phyloP scores from a whole-genome alignment of 164 flowering plant genomes.

The Aristolochia californica region DNA sequence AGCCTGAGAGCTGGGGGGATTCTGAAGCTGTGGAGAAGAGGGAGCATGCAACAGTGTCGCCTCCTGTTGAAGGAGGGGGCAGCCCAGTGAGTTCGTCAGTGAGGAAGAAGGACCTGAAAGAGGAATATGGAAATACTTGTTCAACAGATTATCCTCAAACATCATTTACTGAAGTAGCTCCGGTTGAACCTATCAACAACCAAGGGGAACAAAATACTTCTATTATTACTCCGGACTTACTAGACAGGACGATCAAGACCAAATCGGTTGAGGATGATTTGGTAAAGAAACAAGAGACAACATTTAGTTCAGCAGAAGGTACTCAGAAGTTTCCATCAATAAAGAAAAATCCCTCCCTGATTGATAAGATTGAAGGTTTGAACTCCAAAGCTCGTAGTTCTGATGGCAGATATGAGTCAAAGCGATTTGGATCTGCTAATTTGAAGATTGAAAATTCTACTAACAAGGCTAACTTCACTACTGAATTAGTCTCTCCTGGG shows the following conservation, averaged over 20 bases:
- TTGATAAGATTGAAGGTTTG: slow-evolving; percentile 71
- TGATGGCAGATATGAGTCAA: slow-evolving; percentile 37
- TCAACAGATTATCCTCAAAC: slow-evolving; percentile 16
- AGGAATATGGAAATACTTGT: slow-evolving; percentile 20
- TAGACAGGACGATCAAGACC: slow-evolving; percentile 17
- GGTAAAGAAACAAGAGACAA: slow-evolving; percentile 21
- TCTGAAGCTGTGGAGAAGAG: slow-evolving; percentile 34
- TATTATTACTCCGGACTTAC: slow-evolving; percentile 14
- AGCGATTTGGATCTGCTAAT: slow-evolving; percentile 16
- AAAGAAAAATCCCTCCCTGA: slow-evolving; percentile 40
- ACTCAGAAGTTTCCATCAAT: slow-evolving; percentile 14
- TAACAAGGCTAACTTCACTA: slow-evolving; percentile 9
- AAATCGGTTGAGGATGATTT: slow-evolving; percentile 22
- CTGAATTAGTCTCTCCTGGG: slow-evolving; percentile 19
- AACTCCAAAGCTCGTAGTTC: slow-evolving; percentile 63
- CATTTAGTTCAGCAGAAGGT: slow-evolving; percentile 7
- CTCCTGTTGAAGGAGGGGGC: slow-evolving; percentile 23
- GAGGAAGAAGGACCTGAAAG: slow-evolving; percentile 32
- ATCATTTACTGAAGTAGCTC: slow-evolving; percentile 16
- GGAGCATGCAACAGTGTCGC: slow-evolving; percentile 21
- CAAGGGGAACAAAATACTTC: slow-evolving; percentile 15
- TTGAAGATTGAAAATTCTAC: slow-evolving; percentile 29
- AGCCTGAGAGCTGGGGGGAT: slow-evolving; percentile 44
- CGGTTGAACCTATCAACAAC: slow-evolving; percentile 14
- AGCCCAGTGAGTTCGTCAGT: slow-evolving; percentile 14